Evolutionary conservation across 805 yeast species (phyloP).

Genomic region (Candida coleopterorum): DNA sequence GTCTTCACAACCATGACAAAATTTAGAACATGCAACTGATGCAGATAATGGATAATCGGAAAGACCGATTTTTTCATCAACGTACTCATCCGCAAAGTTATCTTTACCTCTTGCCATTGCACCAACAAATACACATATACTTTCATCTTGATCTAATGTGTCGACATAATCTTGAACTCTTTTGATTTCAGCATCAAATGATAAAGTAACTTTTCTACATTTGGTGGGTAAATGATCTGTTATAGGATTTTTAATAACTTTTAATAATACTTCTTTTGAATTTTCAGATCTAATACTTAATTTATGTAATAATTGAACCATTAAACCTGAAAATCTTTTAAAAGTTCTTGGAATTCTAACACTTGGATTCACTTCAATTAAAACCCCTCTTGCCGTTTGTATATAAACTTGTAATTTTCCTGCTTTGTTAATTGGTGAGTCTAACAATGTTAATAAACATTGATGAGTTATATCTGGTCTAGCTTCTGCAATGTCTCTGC

Average conservation of each 20-base stretch:
- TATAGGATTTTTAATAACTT: constrained; percentile 94
- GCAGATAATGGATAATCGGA: constrained; percentile 95
- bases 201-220: constrained; percentile 88
- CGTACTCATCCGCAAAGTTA: constrained; percentile 93
- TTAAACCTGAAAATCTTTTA: constrained; percentile 93
- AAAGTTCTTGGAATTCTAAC: constrained; percentile 98
- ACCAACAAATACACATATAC: constrained; percentile 97
- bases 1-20: constrained; percentile 98
- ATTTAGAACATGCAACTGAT: constrained; percentile 95
- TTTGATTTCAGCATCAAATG: constrained; percentile 85
- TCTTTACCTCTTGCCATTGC: constrained; percentile 99
- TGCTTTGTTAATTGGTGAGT: constrained; percentile 97
- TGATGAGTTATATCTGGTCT: constrained; percentile 99
- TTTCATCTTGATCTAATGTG: constrained; percentile 80
- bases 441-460: constrained; percentile 87
- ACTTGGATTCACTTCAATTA: constrained; percentile 91
- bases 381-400: constrained; percentile 91
- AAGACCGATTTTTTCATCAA: constrained; percentile 93
- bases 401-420: constrained; percentile 95
- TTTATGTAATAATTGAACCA: constrained; percentile 94
- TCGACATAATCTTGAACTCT: constrained; percentile 84
- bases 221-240: constrained; percentile 95
- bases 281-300: constrained; percentile 90
- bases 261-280: constrained; percentile 88
- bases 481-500: constrained; percentile 95